These are phyloP conservation scores for Aspergillus terreus DNA, from an alignment of 2,329 filamentous ascomycete genomes.

Conservation along the genomic window DNA sequence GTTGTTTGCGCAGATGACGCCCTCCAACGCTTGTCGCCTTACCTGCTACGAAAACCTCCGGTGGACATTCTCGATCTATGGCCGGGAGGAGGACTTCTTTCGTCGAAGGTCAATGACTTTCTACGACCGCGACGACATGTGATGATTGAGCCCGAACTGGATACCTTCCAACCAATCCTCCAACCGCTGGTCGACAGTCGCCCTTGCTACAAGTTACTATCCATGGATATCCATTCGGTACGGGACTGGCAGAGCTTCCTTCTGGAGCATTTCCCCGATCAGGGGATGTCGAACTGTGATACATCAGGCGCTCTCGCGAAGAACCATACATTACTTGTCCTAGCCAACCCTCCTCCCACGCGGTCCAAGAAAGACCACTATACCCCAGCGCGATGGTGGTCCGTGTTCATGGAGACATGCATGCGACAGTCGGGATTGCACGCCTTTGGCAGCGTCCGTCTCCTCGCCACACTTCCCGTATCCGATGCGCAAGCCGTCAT, in stretches of 20 bases:
- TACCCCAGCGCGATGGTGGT: conserved; percentile 54
- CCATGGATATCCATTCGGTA: conserved; percentile 55
- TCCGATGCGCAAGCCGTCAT: conserved; percentile 58
- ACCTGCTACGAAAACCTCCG: conserved; percentile 65
- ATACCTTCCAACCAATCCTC: conserved; percentile 60
- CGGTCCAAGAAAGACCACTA: conserved; percentile 49
- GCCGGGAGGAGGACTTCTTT: conserved; percentile 76
- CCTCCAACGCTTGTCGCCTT: conserved; percentile 64
- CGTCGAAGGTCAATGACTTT: conserved; percentile 67
- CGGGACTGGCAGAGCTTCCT: conserved; percentile 49
- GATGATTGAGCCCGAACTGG: conserved; percentile 68
- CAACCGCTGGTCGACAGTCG: conserved; percentile 52
- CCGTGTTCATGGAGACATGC: conserved; percentile 53
- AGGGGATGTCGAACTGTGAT: conserved; percentile 42
- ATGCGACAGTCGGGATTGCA: conserved; percentile 62
- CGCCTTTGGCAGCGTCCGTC: conserved; percentile 71
- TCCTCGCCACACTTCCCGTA: conserved; percentile 69
- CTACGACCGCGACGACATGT: conserved; percentile 79
- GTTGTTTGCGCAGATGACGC: conserved; percentile 55
- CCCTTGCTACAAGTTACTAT: conserved; percentile 47
- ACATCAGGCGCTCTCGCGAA: conserved; percentile 44
- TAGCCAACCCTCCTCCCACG: conserved; percentile 61
- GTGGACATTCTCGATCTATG: conserved; percentile 87
- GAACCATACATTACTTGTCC: conserved; percentile 72
- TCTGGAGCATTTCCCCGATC: conserved; percentile 48